phyloP scores from a whole-genome alignment of 345 rosid genomes.

The Sisymbrium altissimum region DNA sequence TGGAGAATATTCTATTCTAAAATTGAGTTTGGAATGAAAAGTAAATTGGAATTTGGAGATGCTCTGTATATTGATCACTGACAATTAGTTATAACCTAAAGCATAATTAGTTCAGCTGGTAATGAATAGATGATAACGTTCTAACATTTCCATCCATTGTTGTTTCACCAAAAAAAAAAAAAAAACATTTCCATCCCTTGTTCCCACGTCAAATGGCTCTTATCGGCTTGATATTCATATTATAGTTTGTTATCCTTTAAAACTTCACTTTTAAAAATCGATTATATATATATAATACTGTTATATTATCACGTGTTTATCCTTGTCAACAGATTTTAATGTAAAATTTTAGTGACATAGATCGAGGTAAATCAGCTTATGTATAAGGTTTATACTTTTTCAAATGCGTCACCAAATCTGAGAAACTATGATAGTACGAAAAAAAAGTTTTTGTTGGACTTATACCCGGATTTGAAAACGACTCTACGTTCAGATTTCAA shows the following conservation, averaged over 20 bases:
- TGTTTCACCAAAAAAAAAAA: no score
- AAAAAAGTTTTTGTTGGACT: no score
- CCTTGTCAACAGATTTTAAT: no score
- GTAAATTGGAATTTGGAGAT: no score
- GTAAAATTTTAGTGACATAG: not conserved
- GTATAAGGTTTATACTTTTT: not conserved
- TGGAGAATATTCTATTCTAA: no score
- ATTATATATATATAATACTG: not conserved
- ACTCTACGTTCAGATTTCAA: not conserved
- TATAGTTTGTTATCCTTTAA: not conserved
- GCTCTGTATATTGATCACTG: not conserved
- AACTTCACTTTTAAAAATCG: not conserved
- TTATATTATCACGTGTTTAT: no score
- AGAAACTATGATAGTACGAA: no score
- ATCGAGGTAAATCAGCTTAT: not conserved
- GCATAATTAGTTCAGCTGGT: not conserved
- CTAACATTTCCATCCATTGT: not conserved
- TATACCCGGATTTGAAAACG: not conserved
- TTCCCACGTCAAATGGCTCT: not conserved
- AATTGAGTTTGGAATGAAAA: no score
- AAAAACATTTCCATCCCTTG: not conserved
- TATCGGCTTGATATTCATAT: not conserved
- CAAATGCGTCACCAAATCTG: not conserved
- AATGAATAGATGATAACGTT: not conserved
- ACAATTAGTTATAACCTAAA: not conserved